phyloP scores from a whole-genome alignment of 225 moss, liverwort and hornwort genomes.

The Polytrichum commune region DNA sequence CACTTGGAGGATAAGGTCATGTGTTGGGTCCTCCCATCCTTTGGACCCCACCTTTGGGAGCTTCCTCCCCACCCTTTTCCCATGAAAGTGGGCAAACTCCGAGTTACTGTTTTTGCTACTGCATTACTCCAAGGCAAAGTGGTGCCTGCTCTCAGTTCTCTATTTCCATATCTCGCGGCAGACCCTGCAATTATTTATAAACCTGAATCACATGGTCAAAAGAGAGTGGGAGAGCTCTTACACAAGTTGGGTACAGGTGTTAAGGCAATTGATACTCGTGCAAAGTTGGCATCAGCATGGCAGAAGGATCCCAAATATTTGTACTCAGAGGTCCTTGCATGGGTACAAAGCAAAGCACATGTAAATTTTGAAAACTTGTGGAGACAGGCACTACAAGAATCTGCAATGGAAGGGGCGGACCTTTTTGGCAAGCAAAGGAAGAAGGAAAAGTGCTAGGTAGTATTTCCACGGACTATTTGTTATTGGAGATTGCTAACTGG shows the following conservation, averaged over 20 bases:
- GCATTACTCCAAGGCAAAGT: constrained; percentile 85
- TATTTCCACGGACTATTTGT: background rate
- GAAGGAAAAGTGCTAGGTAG: constrained; percentile 26
- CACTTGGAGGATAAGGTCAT: constrained; percentile 51
- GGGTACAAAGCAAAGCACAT: constrained; percentile 67
- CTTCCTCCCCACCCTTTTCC: constrained; percentile 61
- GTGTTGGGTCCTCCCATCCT: constrained; percentile 86
- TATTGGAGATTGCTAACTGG: too few relatives aligned
- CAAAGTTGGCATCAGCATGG: constrained; percentile 64
- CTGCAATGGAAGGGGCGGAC: constrained; percentile 20
- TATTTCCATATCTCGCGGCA: constrained; percentile 51
- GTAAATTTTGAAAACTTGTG: constrained; percentile 52
- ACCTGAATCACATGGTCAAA: constrained; percentile 79
- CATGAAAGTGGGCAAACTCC: constrained; percentile 65
- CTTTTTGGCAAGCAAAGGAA: constrained; percentile 22
- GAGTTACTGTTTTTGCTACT: constrained; percentile 70
- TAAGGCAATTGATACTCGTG: constrained; percentile 48
- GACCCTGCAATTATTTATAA: constrained; percentile 72
- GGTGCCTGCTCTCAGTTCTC: constrained; percentile 46
- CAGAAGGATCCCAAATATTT: constrained; percentile 48
- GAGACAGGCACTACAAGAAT: constrained; percentile 50
- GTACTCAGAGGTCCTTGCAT: constrained; percentile 73
- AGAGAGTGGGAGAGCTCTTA: constrained; percentile 79
- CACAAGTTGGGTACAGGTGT: constrained; percentile 50
- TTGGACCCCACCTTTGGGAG: constrained; percentile 83